These are phyloP conservation scores for Fraxinus anomala DNA, from an alignment of 257 asterid species.

Conservation along the genomic window DNA sequence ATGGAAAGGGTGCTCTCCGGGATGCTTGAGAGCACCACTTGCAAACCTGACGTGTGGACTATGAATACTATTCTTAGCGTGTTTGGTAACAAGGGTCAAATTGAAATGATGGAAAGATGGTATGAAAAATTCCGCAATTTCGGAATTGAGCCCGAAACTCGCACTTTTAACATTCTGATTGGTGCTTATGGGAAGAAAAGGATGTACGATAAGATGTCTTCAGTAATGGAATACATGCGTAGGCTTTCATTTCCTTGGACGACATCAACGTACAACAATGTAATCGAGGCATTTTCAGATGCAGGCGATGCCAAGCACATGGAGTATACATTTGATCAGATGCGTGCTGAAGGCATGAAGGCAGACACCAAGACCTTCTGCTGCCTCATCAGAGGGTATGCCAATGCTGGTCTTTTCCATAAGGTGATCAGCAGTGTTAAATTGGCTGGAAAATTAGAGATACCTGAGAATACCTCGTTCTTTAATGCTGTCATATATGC, in stretches of 20 bases:
- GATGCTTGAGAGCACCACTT: conserved; percentile 62
- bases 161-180: conserved; percentile 78
- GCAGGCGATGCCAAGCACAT: conserved; percentile 78
- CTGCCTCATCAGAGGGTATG: conserved; percentile 82
- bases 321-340: conserved; percentile 83
- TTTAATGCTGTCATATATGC: conserved; percentile 79
- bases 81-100: conserved; percentile 81
- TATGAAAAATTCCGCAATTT: conserved; percentile 77
- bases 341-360: conserved; percentile 80
- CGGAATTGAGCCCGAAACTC: conserved; percentile 84
- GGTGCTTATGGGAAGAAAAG: conserved; percentile 89
- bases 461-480: conserved; percentile 83
- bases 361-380: conserved; percentile 84
- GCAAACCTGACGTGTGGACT: conserved; percentile 85
- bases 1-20: conserved; percentile 77
- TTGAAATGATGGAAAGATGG: conserved; percentile 93
- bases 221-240: conserved; percentile 97
- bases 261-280: conserved; percentile 87
- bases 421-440: conserved; percentile 75
- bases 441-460: conserved; percentile 78
- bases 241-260: conserved; percentile 91
- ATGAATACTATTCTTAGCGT: conserved; percentile 80
- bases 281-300: conserved; percentile 87
- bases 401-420: conserved; percentile 77
- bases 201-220: conserved; percentile 93